Evolutionary conservation across 1,284 basidiomycete species (phyloP).

Genomic region (Mixia osmundae): DNA sequence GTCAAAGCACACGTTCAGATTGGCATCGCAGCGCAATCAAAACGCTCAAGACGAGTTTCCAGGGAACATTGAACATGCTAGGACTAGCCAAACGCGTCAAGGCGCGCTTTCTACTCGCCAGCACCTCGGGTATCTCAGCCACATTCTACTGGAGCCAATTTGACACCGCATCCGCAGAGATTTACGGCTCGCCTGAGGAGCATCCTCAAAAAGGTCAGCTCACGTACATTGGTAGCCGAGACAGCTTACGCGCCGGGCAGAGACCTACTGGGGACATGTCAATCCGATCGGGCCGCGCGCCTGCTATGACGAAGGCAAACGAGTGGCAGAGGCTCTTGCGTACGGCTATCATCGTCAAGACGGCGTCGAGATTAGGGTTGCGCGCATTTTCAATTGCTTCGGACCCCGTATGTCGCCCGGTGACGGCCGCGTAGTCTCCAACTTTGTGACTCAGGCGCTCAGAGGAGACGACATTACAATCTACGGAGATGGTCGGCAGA

Average conservation of each 20-base stretch:
- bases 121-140: slow-evolving; percentile 46
- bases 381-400: slow-evolving; percentile 63
- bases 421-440: slow-evolving; percentile 94
- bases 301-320: slow-evolving; percentile 73
- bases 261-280: slow-evolving; percentile 62
- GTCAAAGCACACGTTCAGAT: slow-evolving; percentile 17
- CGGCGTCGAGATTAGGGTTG: slow-evolving; percentile 79
- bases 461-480: slow-evolving; percentile 83
- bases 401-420: slow-evolving; percentile 28
- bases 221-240: background rate
- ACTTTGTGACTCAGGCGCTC: slow-evolving; percentile 91
- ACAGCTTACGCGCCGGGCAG: slow-evolving; percentile 1
- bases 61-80: slow-evolving; percentile 93
- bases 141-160: background rate
- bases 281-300: slow-evolving; percentile 86
- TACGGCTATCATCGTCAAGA: slow-evolving; percentile 89
- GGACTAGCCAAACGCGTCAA: slow-evolving; percentile 94
- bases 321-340: slow-evolving; percentile 39
- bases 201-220: slow-evolving; percentile 61
- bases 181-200: slow-evolving; percentile 64
- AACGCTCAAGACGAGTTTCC: slow-evolving; percentile 92
- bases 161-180: slow-evolving; percentile 34
- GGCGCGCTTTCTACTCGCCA: slow-evolving; percentile 83
- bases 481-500: slow-evolving; percentile 87
- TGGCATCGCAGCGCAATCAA: slow-evolving; percentile 53